A percentile compares a stretch with the other conserved stretches of the same genome.
These are phyloP conservation scores for Tylopilus sp. DNA, from an alignment of 768 basidiomycete species.

Conservation along the genomic window DNA sequence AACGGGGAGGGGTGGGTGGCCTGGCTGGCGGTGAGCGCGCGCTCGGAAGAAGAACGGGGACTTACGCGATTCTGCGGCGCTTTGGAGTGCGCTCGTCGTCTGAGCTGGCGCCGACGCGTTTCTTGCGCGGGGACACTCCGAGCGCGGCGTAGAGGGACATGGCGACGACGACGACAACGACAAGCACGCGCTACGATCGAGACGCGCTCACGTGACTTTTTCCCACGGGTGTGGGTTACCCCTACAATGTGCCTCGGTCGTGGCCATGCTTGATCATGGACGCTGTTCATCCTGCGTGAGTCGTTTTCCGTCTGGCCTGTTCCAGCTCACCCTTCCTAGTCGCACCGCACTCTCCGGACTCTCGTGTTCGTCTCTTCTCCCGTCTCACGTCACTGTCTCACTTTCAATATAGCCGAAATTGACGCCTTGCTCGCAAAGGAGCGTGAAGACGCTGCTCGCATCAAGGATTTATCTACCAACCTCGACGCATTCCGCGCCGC, in stretches of 20 bases:
- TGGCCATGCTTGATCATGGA: constrained; percentile 11
- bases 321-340: background rate
- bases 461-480: constrained; percentile 25
- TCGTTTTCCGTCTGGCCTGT: background rate
- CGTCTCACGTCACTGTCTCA: background rate
- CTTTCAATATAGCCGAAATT: constrained; percentile 26
- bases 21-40: constrained; percentile 31
- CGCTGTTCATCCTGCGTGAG: constrained; percentile 18
- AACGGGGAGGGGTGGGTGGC: constrained; percentile 57
- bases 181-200: background rate
- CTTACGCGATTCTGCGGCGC: constrained; percentile 55
- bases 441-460: constrained; percentile 13
- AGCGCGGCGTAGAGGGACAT: constrained; percentile 36
- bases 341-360: background rate
- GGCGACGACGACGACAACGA: background rate
- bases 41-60: background rate
- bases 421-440: constrained; percentile 25
- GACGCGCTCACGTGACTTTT: constrained; percentile 28
- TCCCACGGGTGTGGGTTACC: constrained; percentile 20
- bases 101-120: constrained; percentile 49
- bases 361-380: constrained; percentile 3
- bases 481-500: constrained; percentile 26
- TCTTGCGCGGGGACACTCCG: constrained; percentile 67
- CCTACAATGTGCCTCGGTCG: background rate
- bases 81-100: constrained; percentile 64